Base-by-base conservation (phyloP, 2,329 filamentous ascomycete genomes). In the Verticillium isaacii region DNA sequence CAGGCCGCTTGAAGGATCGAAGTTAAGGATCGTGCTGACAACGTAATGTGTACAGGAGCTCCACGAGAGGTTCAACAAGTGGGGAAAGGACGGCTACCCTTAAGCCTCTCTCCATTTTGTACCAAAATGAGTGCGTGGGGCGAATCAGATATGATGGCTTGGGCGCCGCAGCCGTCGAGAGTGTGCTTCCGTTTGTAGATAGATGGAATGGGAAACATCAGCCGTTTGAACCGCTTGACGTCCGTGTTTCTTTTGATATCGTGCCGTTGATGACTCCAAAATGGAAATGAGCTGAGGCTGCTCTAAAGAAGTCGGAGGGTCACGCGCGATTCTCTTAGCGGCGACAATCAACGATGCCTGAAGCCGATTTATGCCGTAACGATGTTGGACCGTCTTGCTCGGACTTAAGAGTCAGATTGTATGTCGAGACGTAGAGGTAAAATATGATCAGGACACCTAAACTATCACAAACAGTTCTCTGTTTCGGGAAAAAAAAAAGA, bases 21-120 rank as follows among this genome's bases (percentile, higher is more conserved):
- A 12, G 8, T 23, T 2, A 4, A 25, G 19, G 17, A 29, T 19
- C 25, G 23, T 41, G 63, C 63, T 69, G 15, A 66, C 56, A 29
- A 32, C 61, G 17, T 36, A 50, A 11, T n/a, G 29, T 32, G 37
- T 57, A 62, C 71, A 96, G 92, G 85, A 89, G 72, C 87, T 97
- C 67, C 95, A 99, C 82, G 95, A 99, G 71, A 90, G 90, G 82
- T 98, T 90, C 88, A 99, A 99, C 91, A 99, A 99, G 85, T 98
- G 92, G 88, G 95, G 95, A 78, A 98, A 98, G 88, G 95, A 98
- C 69, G 93, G 92, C 70, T 98, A 90, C 80, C 77, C 77, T 69
- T 91, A 82, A 74, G 73, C 8, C n/a, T 52, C 7, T 52, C 8
- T 19, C 19, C n/a, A n/a, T 52, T 52, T 14, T 52, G 45, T 52